Evolutionary conservation across 2,329 filamentous ascomycete species (phyloP).

Genomic region (Pochonia chlamydosporia): DNA sequence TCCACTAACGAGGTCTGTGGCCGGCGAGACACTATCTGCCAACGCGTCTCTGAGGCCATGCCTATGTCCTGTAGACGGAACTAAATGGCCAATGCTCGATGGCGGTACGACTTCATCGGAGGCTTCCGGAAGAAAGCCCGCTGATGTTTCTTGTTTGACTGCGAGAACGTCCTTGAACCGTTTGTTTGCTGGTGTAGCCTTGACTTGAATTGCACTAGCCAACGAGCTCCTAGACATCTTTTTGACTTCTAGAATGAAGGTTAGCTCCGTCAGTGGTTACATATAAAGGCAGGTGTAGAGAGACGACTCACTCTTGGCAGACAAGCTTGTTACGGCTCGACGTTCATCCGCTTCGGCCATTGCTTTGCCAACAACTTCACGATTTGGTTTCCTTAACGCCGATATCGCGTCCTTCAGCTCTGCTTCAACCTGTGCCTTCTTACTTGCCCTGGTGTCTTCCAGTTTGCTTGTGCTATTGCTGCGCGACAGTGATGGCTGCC

Average conservation of each 20-base stretch:
- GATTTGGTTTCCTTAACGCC: constrained; percentile 69
- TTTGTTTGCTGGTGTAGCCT: constrained; percentile 51
- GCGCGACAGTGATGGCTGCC: constrained; percentile 27
- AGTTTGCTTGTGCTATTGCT: constrained; percentile 43
- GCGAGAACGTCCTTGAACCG: constrained; percentile 47
- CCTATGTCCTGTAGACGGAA: constrained; percentile 36
- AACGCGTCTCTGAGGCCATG: constrained; percentile 24
- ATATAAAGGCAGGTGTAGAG: not conserved
- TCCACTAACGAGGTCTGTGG: constrained; percentile 21
- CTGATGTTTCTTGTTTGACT: constrained; percentile 18
- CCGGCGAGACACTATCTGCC: constrained; percentile 21
- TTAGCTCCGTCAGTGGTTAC: constrained; percentile 21
- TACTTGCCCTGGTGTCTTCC: constrained; percentile 54
- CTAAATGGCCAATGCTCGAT: constrained; percentile 30
- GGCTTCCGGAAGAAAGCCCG: constrained; percentile 15
- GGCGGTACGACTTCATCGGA: constrained; percentile 28
- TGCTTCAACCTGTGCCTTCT: constrained; percentile 61
- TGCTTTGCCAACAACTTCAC: constrained; percentile 60
- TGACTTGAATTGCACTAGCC: constrained; percentile 41
- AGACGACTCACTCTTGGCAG: constrained; percentile 41
- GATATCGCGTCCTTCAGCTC: constrained; percentile 70
- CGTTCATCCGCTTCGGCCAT: constrained; percentile 63
- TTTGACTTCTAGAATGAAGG: constrained; percentile 38
- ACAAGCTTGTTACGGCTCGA: constrained; percentile 42
- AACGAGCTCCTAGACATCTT: constrained; percentile 38